Conservation (phyloP, 441 rosid genomes). For the Croton laevigatus region DNA sequence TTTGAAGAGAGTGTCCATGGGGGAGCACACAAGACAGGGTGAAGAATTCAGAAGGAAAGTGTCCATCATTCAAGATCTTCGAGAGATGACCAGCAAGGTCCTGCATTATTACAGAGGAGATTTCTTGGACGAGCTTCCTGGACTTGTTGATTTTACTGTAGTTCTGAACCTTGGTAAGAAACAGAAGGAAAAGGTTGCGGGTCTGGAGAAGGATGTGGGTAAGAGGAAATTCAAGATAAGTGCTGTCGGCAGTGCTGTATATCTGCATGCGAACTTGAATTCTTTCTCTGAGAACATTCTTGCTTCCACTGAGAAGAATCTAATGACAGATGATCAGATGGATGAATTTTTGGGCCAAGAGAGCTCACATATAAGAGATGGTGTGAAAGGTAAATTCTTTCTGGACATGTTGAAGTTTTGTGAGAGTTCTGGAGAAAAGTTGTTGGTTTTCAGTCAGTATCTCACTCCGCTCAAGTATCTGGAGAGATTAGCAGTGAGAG, state of each 20-base stretch:
- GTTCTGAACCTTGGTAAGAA: constrained; percentile 50
- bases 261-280: constrained; percentile 45
- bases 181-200: constrained; percentile 50
- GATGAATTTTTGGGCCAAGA: constrained; percentile 32
- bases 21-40: constrained; percentile 63
- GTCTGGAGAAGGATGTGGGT: constrained; percentile 40
- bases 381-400: constrained; percentile 74
- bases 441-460: constrained; percentile 81
- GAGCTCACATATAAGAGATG: constrained; percentile 43
- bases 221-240: constrained; percentile 44
- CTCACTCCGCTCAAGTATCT: constrained; percentile 62
- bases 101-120: constrained; percentile 91
- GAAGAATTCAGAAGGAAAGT: constrained; percentile 46
- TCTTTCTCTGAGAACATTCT: constrained; percentile 22
- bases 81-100: constrained; percentile 70
- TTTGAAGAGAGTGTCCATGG: constrained; percentile 13
- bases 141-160: constrained; percentile 75
- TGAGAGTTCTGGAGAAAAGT: constrained; percentile 59
- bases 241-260: constrained; percentile 44
- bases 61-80: constrained; percentile 64
- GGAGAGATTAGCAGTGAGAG: constrained; percentile 47
- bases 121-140: constrained; percentile 80
- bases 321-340: constrained; percentile 37
- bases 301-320: constrained; percentile 22
- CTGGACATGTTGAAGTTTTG: constrained; percentile 58